A percentile compares a stretch with the other conserved stretches of the same genome.
Conservation (phyloP, 164 flowering plant species). For the Magnolia changhungtana region DNA sequence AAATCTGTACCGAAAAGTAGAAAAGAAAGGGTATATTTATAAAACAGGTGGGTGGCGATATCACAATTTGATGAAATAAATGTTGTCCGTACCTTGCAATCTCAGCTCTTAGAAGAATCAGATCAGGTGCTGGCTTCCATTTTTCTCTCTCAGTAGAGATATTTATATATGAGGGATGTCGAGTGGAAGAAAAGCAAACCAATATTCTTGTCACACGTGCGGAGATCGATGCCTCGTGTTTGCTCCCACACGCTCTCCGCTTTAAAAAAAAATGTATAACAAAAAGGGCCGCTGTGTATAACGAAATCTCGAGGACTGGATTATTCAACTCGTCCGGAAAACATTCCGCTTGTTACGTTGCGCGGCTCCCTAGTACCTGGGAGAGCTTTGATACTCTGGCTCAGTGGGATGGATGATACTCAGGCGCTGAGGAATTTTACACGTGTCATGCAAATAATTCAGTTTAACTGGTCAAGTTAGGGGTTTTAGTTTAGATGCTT, state of each 20-base stretch:
- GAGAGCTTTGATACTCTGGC: too few species aligned
- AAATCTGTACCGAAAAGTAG: too few species aligned
- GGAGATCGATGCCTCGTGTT: slow-evolving; percentile 3
- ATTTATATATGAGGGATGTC: background rate
- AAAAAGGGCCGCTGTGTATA: background rate
- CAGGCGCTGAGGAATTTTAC: too few species aligned
- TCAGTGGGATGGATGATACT: too few species aligned
- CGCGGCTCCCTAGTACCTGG: background rate
- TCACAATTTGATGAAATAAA: background rate
- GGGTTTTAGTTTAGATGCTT: too few species aligned
- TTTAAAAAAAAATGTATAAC: background rate
- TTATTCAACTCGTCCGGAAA: background rate
- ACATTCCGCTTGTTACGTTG: background rate
- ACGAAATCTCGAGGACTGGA: background rate
- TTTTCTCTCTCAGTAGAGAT: background rate
- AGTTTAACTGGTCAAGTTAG: too few species aligned
- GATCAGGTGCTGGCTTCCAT: background rate
- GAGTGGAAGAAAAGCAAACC: background rate
- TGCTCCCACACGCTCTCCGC: background rate
- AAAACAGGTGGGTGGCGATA: too few species aligned
- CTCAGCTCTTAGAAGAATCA: background rate
- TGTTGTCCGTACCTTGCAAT: background rate
- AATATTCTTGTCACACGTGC: background rate
- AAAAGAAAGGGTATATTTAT: too few species aligned
- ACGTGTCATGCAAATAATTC: too few species aligned